These are phyloP conservation scores for Castanospermum australe DNA, from an alignment of 306 rosid genomes.

Conservation along the genomic window DNA sequence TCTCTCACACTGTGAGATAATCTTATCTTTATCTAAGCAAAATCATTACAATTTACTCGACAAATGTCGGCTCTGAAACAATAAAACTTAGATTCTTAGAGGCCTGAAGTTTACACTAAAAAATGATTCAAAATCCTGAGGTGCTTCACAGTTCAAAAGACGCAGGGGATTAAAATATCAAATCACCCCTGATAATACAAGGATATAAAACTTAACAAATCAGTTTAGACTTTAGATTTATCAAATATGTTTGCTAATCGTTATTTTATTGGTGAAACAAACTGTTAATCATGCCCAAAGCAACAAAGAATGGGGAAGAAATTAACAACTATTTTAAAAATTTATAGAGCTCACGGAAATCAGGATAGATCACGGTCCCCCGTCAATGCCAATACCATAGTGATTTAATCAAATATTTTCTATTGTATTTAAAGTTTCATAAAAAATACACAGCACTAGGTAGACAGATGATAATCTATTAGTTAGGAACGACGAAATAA, in stretches of 20 bases:
- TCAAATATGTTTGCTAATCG: neutral
- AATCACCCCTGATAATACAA: neutral
- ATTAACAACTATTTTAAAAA: neutral
- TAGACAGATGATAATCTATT: slow-evolving; percentile 24
- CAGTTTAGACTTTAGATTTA: neutral
- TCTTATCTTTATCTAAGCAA: neutral
- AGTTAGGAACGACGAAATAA: slow-evolving; percentile 1
- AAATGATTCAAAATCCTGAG: neutral
- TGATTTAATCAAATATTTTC: slow-evolving; percentile 13
- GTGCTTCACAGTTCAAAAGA: neutral
- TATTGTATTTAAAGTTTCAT: slow-evolving; percentile 8
- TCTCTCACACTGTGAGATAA: neutral
- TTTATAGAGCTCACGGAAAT: neutral
- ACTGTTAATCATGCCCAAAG: neutral
- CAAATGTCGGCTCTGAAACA: too few species aligned
- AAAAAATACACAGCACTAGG: slow-evolving; percentile 24
- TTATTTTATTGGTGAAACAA: slow-evolving; percentile 6
- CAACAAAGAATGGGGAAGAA: slow-evolving; percentile 1
- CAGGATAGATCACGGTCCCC: neutral
- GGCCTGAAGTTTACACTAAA: neutral
- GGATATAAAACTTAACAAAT: neutral
- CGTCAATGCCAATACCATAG: slow-evolving; percentile 1
- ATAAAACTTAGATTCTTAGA: too few species aligned
- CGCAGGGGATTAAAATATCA: neutral
- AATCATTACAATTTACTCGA: neutral